Evolutionary conservation across 192 early-diverging fungal genomes (phyloP), one percentile per base, ranked within the genome.

Genomic region (Umbelopsis ramanniana): DNA sequence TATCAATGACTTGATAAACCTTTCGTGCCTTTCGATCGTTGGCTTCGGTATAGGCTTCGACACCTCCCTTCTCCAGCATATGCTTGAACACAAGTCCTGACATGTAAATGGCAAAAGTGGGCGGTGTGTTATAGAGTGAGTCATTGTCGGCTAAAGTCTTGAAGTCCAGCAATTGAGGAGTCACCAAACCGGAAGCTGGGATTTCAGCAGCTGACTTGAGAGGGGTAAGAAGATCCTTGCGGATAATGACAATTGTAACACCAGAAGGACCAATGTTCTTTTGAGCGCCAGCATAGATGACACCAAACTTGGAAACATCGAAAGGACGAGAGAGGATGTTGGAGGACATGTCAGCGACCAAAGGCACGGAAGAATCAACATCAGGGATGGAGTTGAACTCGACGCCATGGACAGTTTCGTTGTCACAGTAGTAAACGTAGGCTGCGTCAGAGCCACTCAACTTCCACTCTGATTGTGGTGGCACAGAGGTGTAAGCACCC

Each of bases 391-490:
- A 74, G 14, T 80, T 77, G 72, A 93, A 91, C 81, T 98, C 95
- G 38, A 98, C 91, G 23, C 98, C 98, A 73, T 99, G 93, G 48
- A 99, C 91, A 1, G 98, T 99, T 81, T 99, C 98, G 79, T 99
- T 99, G 78, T 96, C 94, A 84, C 95, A 97, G 79, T 97, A 97
- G 79, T 96, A 99, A 12, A 98, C 89, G 74, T 91, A 99, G 29
- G 94, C 92, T 17, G 93, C 90, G 68, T 93, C 83, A 7, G 89
- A 78, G 46, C 82, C 84, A 19, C 87, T 84, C 40, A 92, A 87
- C 7, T 84, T 80, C 95, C 93, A 96, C 57, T 89, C 83, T 9
- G 75, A 68, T 47, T 82, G 79, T 8, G 83, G 75, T 9, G 92
- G 90, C 66, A 95, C 70, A 33, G 82, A 73, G 15, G 66, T 84